Evolutionary conservation across 2,329 filamentous ascomycete species (phyloP).

Genomic region (Chaetomium strumarium): DNA sequence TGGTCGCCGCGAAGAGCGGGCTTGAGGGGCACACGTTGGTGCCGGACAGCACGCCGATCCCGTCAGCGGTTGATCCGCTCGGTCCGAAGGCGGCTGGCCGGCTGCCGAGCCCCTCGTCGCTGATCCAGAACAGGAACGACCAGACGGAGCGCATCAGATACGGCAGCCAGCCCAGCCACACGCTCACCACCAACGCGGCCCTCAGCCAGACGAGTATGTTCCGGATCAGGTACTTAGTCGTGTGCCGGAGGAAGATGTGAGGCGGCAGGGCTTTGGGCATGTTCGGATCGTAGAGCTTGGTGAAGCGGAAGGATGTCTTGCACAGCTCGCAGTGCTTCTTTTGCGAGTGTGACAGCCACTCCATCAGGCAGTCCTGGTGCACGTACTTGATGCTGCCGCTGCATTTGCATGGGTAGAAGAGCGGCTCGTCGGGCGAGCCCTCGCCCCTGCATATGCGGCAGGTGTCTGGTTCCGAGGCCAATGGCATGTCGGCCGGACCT

Average conservation of each 20-base stretch:
- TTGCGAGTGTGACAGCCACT: slow-evolving; percentile 97
- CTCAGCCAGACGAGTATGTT: slow-evolving; percentile 74
- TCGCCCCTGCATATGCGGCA: slow-evolving; percentile 96
- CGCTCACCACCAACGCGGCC: slow-evolving; percentile 68
- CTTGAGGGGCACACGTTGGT: slow-evolving; percentile 35
- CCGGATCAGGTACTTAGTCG: slow-evolving; percentile 64
- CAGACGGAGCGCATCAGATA: slow-evolving; percentile 88
- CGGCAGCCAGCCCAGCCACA: slow-evolving; percentile 86
- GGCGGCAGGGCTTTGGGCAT: slow-evolving; percentile 84
- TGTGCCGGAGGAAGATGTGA: slow-evolving; percentile 73
- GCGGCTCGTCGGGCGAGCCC: slow-evolving; percentile 70
- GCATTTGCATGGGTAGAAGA: slow-evolving; percentile 98
- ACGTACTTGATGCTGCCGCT: slow-evolving; percentile 98
- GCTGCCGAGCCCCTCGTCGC: slow-evolving; percentile 61
- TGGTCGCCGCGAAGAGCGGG: slow-evolving; percentile 34
- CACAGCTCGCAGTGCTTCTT: slow-evolving; percentile 99
- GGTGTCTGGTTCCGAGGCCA: slow-evolving; percentile 59
- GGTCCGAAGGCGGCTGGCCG: slow-evolving; percentile 9
- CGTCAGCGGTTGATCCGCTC: not conserved
- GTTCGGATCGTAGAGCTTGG: slow-evolving; percentile 89
- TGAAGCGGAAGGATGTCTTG: slow-evolving; percentile 97
- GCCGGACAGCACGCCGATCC: slow-evolving; percentile 8
- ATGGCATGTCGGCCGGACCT: not conserved
- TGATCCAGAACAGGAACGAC: slow-evolving; percentile 92
- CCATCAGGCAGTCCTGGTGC: slow-evolving; percentile 96